Base-by-base conservation (phyloP, 2,329 filamentous ascomycete genomes). In the Colletotrichum zoysiae region DNA sequence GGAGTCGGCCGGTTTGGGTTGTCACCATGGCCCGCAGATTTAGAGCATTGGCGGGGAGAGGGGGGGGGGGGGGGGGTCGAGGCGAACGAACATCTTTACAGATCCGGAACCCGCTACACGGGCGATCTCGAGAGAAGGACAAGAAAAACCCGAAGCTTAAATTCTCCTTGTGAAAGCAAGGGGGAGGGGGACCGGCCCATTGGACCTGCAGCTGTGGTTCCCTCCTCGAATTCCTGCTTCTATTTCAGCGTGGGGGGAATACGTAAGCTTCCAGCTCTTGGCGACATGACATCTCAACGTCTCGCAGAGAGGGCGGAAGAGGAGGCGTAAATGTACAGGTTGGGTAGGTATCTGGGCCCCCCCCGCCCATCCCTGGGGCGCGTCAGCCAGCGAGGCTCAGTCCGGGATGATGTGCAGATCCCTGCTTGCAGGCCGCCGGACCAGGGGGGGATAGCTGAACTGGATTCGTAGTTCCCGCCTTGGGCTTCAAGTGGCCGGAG, bases 331-430 rank as follows among this genome's bases (percentile, higher is more conserved):
- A n/a, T n/a, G 16, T 42, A 18, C 11, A 40, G 30, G 30, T 30
- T 30, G 4, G 30, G 30, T 51, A 30, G 30, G 30, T 51, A 42
- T 51, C 30, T 14, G 44, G 60, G 30, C 30, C 30, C 30, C 4
- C 30, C 30, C 30, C 30, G 3, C 7, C 46, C 48, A 1, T 26
- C 26, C 23, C 50, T 50, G 40, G 58, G 66, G 65, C 65, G 59
- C 69, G 69, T 71, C 69, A 71, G 35, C 69, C 69, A 69, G 40
- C 69, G 69, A 71, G 69, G 69, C 69, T 71, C 69, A 69, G 69
- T 64, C 35, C 65, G 69, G 65, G 65, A 71, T 71, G 69, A 69
- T 71, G 69, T 71, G 65, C 69, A 71, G 69, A 53, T 69, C 58
- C 68, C 60, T 55, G 60, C 35, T 55, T 63, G 60, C 60, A 63